phyloP scores from a whole-genome alignment of 352 stramenopile genomes.

The Globisporangium canariense region DNA sequence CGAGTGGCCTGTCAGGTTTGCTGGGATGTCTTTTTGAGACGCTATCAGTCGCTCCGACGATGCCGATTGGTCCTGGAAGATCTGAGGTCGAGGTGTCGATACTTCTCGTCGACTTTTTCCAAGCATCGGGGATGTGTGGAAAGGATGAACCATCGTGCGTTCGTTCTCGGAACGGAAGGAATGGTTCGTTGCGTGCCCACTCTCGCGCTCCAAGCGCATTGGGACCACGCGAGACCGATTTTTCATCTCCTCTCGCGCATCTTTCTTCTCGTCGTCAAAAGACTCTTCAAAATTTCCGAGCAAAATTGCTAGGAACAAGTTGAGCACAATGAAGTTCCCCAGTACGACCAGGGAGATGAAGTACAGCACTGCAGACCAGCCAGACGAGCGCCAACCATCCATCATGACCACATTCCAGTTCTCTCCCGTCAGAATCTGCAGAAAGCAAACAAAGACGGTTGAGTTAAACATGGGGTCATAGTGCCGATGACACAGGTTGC shows the following conservation, averaged over 20 bases:
- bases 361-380: constrained; percentile 63
- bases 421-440: constrained; percentile 88
- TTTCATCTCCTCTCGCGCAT: constrained; percentile 36
- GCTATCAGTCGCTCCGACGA: not conserved
- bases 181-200: not conserved
- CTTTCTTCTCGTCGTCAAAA: constrained; percentile 46
- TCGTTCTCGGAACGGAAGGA: constrained; percentile 6
- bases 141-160: not conserved
- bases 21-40: constrained; percentile 12
- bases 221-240: constrained; percentile 27
- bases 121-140: constrained; percentile 11
- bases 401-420: constrained; percentile 93
- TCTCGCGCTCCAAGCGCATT: constrained; percentile 9
- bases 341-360: constrained; percentile 84
- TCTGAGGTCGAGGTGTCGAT: constrained; percentile 17
- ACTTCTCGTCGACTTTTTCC: constrained; percentile 23
- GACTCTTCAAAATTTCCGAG: constrained; percentile 85
- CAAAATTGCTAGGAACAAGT: constrained; percentile 92
- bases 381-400: constrained; percentile 72
- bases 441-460: constrained; percentile 12
- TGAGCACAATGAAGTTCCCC: constrained; percentile 89
- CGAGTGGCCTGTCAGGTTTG: constrained; percentile 30
- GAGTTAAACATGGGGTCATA: not conserved
- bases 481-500: not conserved
- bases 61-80: constrained; percentile 30